Conservation (phyloP, 208 protist genomes). For the Crithidia bombi region DNA sequence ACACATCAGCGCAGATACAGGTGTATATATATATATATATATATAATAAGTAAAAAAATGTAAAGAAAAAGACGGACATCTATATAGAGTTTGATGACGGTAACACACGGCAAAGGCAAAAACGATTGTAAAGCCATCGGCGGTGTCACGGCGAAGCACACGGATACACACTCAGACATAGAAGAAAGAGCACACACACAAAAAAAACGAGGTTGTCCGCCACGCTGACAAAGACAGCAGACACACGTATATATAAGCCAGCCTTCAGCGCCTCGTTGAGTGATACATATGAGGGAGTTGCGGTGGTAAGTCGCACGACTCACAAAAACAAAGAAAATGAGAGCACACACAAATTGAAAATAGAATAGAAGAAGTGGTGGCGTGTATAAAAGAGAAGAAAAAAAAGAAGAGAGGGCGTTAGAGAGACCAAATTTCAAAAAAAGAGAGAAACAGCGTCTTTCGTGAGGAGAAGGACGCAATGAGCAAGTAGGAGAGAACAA, state of each 20-base stretch:
- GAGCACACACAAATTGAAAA: neutral
- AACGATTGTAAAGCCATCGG: no score
- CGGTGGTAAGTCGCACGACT: neutral
- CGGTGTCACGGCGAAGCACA: no score
- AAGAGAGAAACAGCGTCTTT: neutral
- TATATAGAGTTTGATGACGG: no score
- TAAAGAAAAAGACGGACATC: no score
- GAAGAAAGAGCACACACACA: constrained; percentile 1
- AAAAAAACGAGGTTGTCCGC: neutral
- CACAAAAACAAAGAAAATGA: constrained; percentile 1
- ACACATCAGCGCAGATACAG: no score
- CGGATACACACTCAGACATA: neutral
- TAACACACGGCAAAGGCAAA: no score
- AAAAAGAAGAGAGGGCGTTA: neutral
- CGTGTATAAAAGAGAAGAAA: neutral
- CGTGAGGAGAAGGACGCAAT: neutral
- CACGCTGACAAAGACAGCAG: neutral
- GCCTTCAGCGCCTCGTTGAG: no score
- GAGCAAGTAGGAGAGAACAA: neutral
- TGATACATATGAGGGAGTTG: neutral
- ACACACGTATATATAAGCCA: no score
- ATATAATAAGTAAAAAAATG: no score
- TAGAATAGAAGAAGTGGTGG: neutral
- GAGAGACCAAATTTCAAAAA: neutral
- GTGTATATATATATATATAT: no score